Percentiles rank a stretch among this genome's conserved stretches.
phyloP scores from a whole-genome alignment of 2,329 filamentous ascomycete genomes.

The Neophaeococcomyces aloes region DNA sequence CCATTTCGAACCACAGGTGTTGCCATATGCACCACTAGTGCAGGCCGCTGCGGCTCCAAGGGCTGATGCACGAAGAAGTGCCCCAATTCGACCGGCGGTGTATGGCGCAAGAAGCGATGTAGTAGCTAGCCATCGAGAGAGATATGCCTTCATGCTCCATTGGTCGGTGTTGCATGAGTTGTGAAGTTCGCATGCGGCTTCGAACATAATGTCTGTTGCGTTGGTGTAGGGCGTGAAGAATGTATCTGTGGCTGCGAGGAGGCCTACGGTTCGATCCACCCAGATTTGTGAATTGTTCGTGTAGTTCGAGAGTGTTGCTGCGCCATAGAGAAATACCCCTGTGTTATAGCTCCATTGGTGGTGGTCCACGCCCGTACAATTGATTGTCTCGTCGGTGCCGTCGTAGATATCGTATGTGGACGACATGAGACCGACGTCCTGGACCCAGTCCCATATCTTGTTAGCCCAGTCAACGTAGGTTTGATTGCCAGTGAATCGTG shows the following conservation, averaged over 20 bases:
- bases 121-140: slow-evolving; percentile 55
- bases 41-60: slow-evolving; percentile 52
- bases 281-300: slow-evolving; percentile 47
- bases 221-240: slow-evolving; percentile 40
- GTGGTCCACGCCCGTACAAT: slow-evolving; percentile 52
- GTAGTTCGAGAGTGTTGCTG: slow-evolving; percentile 40
- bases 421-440: slow-evolving; percentile 47
- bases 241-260: slow-evolving; percentile 40
- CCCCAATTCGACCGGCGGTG: slow-evolving; percentile 44
- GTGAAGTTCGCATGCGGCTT: slow-evolving; percentile 54
- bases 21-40: slow-evolving; percentile 46
- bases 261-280: slow-evolving; percentile 42
- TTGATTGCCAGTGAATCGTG: slow-evolving; percentile 51
- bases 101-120: slow-evolving; percentile 53
- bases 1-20: slow-evolving; percentile 57
- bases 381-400: slow-evolving; percentile 43
- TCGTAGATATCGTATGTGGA: slow-evolving; percentile 55
- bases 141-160: slow-evolving; percentile 60
- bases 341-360: slow-evolving; percentile 59
- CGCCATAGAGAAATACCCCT: slow-evolving; percentile 45
- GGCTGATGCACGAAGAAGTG: slow-evolving; percentile 49
- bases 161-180: slow-evolving; percentile 59
- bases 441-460: slow-evolving; percentile 54
- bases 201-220: slow-evolving; percentile 48
- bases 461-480: slow-evolving; percentile 55